Evolutionary conservation across 1,284 basidiomycete genomes (phyloP).

Genomic region (Coriolopsis trogii): DNA sequence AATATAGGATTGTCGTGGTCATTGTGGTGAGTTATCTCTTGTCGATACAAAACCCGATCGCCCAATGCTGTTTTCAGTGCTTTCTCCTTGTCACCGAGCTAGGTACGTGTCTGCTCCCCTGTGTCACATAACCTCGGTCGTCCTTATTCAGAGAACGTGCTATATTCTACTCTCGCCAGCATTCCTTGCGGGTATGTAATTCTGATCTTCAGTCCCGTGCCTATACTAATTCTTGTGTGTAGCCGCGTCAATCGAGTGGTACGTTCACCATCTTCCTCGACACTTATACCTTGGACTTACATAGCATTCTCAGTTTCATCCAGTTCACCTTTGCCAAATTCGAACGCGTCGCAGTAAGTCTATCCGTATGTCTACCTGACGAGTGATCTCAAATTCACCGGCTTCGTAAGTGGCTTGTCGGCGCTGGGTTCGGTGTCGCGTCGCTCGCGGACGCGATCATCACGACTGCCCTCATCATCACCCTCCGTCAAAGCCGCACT

Average conservation of each 20-base stretch:
- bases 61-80: background rate
- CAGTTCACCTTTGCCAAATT: background rate
- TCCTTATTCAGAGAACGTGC: too few species aligned
- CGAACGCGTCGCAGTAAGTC: background rate
- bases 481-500: conserved; percentile 6
- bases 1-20: background rate
- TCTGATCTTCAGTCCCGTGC: too few species aligned
- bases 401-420: conserved; percentile 3
- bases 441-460: conserved; percentile 6
- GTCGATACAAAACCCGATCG: background rate
- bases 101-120: too few species aligned
- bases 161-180: too few species aligned
- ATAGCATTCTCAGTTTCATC: background rate
- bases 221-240: too few species aligned
- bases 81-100: background rate
- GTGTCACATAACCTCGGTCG: too few species aligned
- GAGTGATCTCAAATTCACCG: background rate
- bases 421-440: conserved; percentile 4
- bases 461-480: conserved; percentile 4
- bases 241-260: background rate
- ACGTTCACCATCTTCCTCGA: background rate
- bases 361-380: background rate
- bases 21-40: background rate
- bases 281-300: background rate
- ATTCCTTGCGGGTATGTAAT: too few species aligned